phyloP scores from a whole-genome alignment of 768 basidiomycete species.

The Boletus barrowsii region DNA sequence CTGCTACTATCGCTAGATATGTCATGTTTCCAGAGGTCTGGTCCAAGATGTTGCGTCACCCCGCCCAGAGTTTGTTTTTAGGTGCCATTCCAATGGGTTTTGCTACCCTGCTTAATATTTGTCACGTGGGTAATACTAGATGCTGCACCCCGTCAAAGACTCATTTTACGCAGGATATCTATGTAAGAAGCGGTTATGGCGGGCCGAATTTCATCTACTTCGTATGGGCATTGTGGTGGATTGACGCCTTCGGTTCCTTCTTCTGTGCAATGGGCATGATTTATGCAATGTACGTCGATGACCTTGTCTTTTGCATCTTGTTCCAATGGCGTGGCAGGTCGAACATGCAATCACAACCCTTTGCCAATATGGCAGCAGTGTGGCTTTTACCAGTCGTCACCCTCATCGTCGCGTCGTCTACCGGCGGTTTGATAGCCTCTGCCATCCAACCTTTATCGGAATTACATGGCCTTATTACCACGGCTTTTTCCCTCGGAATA shows the following conservation, averaged over 20 bases:
- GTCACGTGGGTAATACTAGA: slow-evolving; percentile 28
- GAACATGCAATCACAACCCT: slow-evolving; percentile 38
- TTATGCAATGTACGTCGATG: slow-evolving; percentile 40
- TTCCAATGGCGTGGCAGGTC: slow-evolving; percentile 37
- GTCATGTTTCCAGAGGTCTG: slow-evolving; percentile 41
- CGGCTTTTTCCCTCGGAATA: slow-evolving; percentile 42
- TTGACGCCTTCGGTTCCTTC: slow-evolving; percentile 41
- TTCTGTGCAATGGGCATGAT: slow-evolving; percentile 47
- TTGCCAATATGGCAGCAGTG: slow-evolving; percentile 40
- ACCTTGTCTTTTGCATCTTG: not conserved
- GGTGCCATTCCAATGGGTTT: slow-evolving; percentile 46
- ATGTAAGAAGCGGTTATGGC: slow-evolving; percentile 37
- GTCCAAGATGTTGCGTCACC: slow-evolving; percentile 44
- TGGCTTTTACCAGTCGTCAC: slow-evolving; percentile 55
- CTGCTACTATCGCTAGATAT: slow-evolving; percentile 40
- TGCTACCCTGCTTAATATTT: slow-evolving; percentile 41
- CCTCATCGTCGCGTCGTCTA: slow-evolving; percentile 51
- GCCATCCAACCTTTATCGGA: slow-evolving; percentile 37
- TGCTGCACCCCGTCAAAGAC: not conserved
- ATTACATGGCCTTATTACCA: slow-evolving; percentile 40
- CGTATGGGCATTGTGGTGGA: slow-evolving; percentile 53
- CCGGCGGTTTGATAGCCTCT: slow-evolving; percentile 44
- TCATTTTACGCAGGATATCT: slow-evolving; percentile 21
- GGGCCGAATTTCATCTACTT: slow-evolving; percentile 37
- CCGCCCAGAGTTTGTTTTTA: slow-evolving; percentile 44